These are phyloP conservation scores for Leavenworthia alabamica DNA, from an alignment of 345 rosid genomes.

Conservation along the genomic window DNA sequence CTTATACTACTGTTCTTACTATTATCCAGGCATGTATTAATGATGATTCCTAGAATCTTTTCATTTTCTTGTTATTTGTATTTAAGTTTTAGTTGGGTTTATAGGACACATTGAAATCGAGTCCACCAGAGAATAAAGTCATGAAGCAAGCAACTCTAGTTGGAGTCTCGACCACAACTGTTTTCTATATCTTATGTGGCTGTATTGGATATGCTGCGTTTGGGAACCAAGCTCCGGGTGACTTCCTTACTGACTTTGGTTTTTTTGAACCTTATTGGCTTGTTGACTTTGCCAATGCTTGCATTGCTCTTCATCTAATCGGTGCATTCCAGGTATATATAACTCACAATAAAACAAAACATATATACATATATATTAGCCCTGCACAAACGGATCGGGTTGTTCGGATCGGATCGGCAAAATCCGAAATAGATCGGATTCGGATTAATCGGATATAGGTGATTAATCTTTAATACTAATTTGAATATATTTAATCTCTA, in stretches of 20 bases:
- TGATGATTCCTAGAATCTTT: not conserved
- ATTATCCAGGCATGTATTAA: constrained; percentile 75
- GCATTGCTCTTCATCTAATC: constrained; percentile 70
- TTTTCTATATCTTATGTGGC: constrained; percentile 72
- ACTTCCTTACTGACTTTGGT: constrained; percentile 86
- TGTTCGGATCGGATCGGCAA: no score
- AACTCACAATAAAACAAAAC: constrained; percentile 29
- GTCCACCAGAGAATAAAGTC: constrained; percentile 57
- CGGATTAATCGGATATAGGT: no score
- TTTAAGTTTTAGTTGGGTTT: not conserved
- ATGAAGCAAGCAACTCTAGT: constrained; percentile 55
- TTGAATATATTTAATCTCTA: not conserved
- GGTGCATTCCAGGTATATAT: constrained; percentile 83
- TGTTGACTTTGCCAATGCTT: constrained; percentile 70
- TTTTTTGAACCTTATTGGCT: constrained; percentile 88
- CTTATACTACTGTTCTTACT: constrained; percentile 64
- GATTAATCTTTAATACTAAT: no score
- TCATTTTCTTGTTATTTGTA: not conserved
- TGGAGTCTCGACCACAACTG: constrained; percentile 56
- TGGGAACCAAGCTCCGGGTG: constrained; percentile 78
- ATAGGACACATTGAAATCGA: constrained; percentile 61
- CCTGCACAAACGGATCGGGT: no score
- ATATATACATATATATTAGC: not conserved
- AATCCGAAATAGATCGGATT: no score
- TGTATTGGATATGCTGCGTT: constrained; percentile 79